phyloP scores from a whole-genome alignment of 108 stramenopile species.

The Cyclostephanos invisitatus region DNA sequence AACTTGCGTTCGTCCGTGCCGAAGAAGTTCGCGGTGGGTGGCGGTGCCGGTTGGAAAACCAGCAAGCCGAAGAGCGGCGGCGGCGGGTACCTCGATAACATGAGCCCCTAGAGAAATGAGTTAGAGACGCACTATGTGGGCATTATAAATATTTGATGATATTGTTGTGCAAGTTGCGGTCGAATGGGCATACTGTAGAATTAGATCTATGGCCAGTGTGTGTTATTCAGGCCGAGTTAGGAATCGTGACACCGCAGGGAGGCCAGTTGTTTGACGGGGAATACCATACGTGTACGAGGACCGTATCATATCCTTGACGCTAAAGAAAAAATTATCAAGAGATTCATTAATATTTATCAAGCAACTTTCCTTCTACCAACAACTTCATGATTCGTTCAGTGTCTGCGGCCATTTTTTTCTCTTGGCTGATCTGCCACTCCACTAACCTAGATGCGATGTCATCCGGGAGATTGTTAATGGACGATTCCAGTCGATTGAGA shows the following conservation, averaged over 20 bases:
- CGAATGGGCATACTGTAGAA: background rate
- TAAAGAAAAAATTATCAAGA: no score
- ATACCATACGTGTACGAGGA: background rate
- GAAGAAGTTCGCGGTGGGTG: background rate
- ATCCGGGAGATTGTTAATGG: slow-evolving; percentile 39
- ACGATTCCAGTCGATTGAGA: slow-evolving; percentile 37
- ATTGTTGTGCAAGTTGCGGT: background rate
- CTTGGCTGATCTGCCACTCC: slow-evolving; percentile 37
- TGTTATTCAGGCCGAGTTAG: background rate
- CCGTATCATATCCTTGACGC: background rate
- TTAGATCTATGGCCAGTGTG: background rate
- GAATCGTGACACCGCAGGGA: background rate
- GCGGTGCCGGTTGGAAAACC: slow-evolving; percentile 8
- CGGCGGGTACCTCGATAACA: slow-evolving; percentile 13
- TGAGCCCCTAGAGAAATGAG: background rate
- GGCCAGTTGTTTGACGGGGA: background rate
- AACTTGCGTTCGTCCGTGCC: background rate
- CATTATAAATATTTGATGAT: background rate
- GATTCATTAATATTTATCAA: background rate
- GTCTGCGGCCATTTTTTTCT: slow-evolving; percentile 39
- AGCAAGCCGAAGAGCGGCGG: slow-evolving; percentile 8
- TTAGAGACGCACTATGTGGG: background rate
- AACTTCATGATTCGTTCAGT: slow-evolving; percentile 34
- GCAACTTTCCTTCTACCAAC: slow-evolving; percentile 25
- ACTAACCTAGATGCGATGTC: slow-evolving; percentile 45